Conservation (phyloP, 106 monocot genomes). For the Agapanthus africanus region DNA sequence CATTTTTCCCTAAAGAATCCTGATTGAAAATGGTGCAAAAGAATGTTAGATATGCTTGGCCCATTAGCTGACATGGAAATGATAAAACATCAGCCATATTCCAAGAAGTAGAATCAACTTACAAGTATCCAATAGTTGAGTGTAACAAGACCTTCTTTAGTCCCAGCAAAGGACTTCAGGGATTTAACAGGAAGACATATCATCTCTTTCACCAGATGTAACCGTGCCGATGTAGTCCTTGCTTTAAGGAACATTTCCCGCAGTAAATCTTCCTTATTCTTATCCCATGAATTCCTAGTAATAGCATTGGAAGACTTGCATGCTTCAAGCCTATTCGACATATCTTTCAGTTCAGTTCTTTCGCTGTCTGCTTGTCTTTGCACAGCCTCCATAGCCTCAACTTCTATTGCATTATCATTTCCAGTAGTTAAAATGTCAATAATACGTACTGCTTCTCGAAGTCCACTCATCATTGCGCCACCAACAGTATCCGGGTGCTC, state of each 20-base stretch:
- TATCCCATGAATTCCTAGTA: slow-evolving; percentile 34
- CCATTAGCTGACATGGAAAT: neutral
- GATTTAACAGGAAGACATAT: slow-evolving; percentile 60
- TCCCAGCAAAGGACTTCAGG: slow-evolving; percentile 83
- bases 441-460: slow-evolving; percentile 93
- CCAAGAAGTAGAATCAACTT: slow-evolving; percentile 20
- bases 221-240: slow-evolving; percentile 75
- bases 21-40: slow-evolving; percentile 22
- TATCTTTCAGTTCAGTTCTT: slow-evolving; percentile 74
- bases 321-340: slow-evolving; percentile 68
- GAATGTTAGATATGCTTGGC: slow-evolving; percentile 7
- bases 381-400: slow-evolving; percentile 64
- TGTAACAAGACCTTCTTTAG: slow-evolving; percentile 64
- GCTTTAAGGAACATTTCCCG: slow-evolving; percentile 75
- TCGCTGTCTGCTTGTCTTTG: slow-evolving; percentile 60
- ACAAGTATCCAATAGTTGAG: slow-evolving; percentile 96
- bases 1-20: slow-evolving; percentile 98
- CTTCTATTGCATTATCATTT: slow-evolving; percentile 68
- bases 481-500: slow-evolving; percentile 99
- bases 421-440: slow-evolving; percentile 71
- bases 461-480: slow-evolving; percentile 98
- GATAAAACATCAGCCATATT: neutral
- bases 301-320: slow-evolving; percentile 45
- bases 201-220: slow-evolving; percentile 85
- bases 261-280: slow-evolving; percentile 42